Conservation (phyloP, 2,329 filamentous ascomycete species). For the Neonectria neomacrospora region DNA sequence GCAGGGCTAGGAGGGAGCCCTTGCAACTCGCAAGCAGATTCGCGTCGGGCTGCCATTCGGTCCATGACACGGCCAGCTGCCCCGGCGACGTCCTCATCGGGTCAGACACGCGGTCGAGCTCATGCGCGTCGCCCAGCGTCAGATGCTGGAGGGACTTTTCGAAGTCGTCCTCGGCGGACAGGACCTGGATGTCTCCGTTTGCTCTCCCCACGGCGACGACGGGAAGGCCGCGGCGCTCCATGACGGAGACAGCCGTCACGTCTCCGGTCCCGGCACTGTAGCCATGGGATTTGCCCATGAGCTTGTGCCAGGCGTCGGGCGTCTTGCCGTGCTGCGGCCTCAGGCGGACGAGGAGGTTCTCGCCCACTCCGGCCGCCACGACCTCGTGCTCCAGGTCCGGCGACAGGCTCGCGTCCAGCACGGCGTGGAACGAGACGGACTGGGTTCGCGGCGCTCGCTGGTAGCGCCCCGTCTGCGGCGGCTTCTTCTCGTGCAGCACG, state of each 20-base stretch:
- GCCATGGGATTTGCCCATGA: conserved; percentile 53
- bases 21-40: conserved; percentile 48
- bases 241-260: conserved; percentile 58
- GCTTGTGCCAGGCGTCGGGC: conserved; percentile 50
- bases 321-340: conserved; percentile 44
- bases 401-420: conserved; percentile 58
- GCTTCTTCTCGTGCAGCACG: conserved; percentile 39
- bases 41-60: conserved; percentile 47
- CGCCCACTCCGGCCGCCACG: conserved; percentile 62
- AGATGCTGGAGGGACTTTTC: conserved; percentile 42
- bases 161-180: conserved; percentile 52
- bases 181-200: conserved; percentile 59
- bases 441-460: conserved; percentile 42
- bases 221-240: conserved; percentile 49
- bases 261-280: conserved; percentile 61
- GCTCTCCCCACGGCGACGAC: conserved; percentile 60
- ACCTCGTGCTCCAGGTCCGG: conserved; percentile 55
- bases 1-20: conserved; percentile 46
- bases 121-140: conserved; percentile 24
- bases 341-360: conserved; percentile 59
- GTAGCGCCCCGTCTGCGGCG: conserved; percentile 25
- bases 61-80: conserved; percentile 47
- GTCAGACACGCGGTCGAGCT: conserved; percentile 23
- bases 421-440: conserved; percentile 56
- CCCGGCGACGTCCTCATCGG: conserved; percentile 44